Percentiles rank a stretch among this genome's conserved stretches.
Evolutionary conservation across 2,329 filamentous ascomycete genomes (phyloP).

Genomic region (Coniochaeta pulveracea): DNA sequence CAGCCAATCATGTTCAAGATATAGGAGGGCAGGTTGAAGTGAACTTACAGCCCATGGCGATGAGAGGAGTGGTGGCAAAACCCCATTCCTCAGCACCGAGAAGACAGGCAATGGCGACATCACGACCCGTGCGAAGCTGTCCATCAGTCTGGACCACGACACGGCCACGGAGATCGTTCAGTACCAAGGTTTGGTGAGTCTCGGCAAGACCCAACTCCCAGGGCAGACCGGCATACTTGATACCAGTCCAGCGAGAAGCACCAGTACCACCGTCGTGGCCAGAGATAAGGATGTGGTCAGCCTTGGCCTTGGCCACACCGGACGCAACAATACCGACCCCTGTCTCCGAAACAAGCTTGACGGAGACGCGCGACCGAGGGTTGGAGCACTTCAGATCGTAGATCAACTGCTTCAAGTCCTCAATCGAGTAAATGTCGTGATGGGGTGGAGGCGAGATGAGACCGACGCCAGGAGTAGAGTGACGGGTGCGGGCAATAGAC

Average conservation of each 20-base stretch:
- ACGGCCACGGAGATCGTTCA: constrained; percentile 91
- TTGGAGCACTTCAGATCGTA: constrained; percentile 97
- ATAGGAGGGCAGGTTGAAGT: not conserved
- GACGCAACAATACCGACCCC: constrained; percentile 96
- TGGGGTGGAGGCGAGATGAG: constrained; percentile 93
- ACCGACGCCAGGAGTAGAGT: constrained; percentile 92
- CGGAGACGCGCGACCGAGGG: constrained; percentile 81
- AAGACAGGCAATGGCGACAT: constrained; percentile 88
- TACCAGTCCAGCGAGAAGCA: constrained; percentile 94
- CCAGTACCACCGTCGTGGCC: constrained; percentile 95
- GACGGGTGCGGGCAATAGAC: constrained; percentile 85
- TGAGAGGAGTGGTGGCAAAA: constrained; percentile 87
- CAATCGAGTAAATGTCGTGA: constrained; percentile 97
- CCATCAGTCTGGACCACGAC: constrained; percentile 95
- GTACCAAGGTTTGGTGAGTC: constrained; percentile 89
- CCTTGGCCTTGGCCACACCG: constrained; percentile 94
- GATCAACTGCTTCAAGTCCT: constrained; percentile 94
- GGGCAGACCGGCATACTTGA: constrained; percentile 93
- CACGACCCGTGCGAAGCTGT: constrained; percentile 82
- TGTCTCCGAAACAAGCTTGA: constrained; percentile 95
- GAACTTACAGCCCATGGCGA: constrained; percentile 76
- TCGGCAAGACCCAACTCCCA: constrained; percentile 96
- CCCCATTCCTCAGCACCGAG: constrained; percentile 98
- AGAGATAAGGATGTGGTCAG: constrained; percentile 92
- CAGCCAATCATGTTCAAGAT: not conserved